phyloP scores from a whole-genome alignment of 164 flowering plant genomes.

The Malania oleifera region DNA sequence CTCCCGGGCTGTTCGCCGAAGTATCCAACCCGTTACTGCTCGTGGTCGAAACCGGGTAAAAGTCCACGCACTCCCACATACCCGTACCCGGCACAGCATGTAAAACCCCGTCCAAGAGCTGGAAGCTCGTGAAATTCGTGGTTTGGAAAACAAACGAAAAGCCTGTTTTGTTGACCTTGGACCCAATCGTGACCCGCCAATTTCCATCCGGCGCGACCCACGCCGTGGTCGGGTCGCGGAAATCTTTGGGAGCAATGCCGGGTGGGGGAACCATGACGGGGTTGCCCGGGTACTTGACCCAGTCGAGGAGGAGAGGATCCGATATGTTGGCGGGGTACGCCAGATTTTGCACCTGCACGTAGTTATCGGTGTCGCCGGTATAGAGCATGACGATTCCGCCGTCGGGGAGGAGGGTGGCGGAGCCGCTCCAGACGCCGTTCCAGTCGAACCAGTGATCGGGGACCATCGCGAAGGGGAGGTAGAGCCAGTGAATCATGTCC shows the following conservation, averaged over 20 bases:
- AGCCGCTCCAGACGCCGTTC: slow-evolving; percentile 70
- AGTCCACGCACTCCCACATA: slow-evolving; percentile 68
- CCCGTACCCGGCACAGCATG: slow-evolving; percentile 55
- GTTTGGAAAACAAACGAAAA: slow-evolving; percentile 37
- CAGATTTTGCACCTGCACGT: slow-evolving; percentile 51
- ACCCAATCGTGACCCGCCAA: slow-evolving; percentile 46
- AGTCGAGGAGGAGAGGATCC: slow-evolving; percentile 53
- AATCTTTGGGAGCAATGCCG: slow-evolving; percentile 29
- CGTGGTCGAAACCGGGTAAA: slow-evolving; percentile 41
- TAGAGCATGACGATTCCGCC: slow-evolving; percentile 58
- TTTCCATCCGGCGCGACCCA: slow-evolving; percentile 42
- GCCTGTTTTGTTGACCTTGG: slow-evolving; percentile 35
- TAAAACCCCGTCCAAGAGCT: slow-evolving; percentile 23
- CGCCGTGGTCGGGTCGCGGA: slow-evolving; percentile 59
- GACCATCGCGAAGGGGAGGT: slow-evolving; percentile 61
- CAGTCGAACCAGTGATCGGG: slow-evolving; percentile 53
- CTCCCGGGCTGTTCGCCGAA: slow-evolving; percentile 38
- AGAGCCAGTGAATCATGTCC: slow-evolving; percentile 62
- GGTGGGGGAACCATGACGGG: slow-evolving; percentile 47
- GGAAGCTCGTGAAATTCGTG: slow-evolving; percentile 26
- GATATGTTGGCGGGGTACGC: slow-evolving; percentile 52
- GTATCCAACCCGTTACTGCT: slow-evolving; percentile 38
- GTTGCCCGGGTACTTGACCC: slow-evolving; percentile 50
- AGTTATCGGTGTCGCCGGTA: slow-evolving; percentile 44
- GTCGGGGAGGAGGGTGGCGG: slow-evolving; percentile 59